Evolutionary conservation across 345 rosid species (phyloP).

Genomic region (Reutealis trisperma): DNA sequence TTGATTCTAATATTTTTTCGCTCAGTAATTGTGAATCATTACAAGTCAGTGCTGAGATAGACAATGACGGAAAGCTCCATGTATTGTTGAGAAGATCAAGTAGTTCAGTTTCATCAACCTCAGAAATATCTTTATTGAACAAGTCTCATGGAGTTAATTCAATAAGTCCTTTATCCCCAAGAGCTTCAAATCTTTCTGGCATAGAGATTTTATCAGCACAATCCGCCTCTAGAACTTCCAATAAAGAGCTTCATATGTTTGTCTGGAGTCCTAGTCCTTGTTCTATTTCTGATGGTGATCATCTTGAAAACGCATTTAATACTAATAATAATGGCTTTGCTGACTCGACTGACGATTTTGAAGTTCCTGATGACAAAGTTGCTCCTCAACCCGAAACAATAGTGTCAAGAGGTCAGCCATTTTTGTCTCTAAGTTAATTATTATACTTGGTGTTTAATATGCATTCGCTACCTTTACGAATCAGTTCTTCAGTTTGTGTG

Average conservation of each 20-base stretch:
- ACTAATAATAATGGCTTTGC: too few species aligned
- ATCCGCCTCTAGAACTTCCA: constrained; percentile 71
- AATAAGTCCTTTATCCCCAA: constrained; percentile 56
- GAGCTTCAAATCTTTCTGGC: constrained; percentile 76
- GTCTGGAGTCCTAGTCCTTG: constrained; percentile 45
- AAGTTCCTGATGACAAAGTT: too few species aligned
- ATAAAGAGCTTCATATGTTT: constrained; percentile 75
- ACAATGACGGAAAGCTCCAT: constrained; percentile 73
- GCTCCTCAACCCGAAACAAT: too few species aligned
- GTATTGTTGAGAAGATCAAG: constrained; percentile 61
- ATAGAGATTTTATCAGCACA: constrained; percentile 82
- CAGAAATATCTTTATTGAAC: constrained; percentile 63
- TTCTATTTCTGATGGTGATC: too few species aligned
- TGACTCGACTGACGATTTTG: too few species aligned
- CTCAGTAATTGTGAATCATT: constrained; percentile 51
- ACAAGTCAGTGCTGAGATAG: constrained; percentile 76
- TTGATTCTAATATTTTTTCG: constrained; percentile 77
- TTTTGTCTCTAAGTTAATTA: too few species aligned
- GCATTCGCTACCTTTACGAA: too few species aligned
- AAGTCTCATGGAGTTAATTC: constrained; percentile 59
- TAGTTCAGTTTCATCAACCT: constrained; percentile 31
- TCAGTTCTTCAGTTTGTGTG: too few species aligned
- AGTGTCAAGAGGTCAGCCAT: too few species aligned
- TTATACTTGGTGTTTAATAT: too few species aligned
- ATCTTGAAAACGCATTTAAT: too few species aligned